phyloP scores from a whole-genome alignment of 2,329 filamentous ascomycete genomes.

The Alternaria sp. region DNA sequence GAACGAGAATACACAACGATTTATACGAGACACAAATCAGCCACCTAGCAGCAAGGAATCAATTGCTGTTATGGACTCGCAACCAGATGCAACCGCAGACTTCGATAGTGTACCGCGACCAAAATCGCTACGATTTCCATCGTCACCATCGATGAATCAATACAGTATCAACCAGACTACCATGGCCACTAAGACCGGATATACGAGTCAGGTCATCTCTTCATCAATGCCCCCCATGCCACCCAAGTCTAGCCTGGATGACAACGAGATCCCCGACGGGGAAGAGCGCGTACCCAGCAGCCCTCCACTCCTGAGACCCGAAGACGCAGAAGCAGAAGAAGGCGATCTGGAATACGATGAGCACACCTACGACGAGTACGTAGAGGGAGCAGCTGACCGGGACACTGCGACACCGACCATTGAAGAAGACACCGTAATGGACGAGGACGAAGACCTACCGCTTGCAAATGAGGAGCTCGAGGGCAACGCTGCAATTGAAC shows the following conservation, averaged over 20 bases:
- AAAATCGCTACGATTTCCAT: slow-evolving; percentile 41
- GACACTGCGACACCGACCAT: slow-evolving; percentile 3
- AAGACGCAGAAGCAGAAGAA: slow-evolving; percentile 28
- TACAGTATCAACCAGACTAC: slow-evolving; percentile 48
- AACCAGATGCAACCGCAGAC: slow-evolving; percentile 43
- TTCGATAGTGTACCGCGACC: slow-evolving; percentile 35
- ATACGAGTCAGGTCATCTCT: slow-evolving; percentile 39
- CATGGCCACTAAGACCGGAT: slow-evolving; percentile 35
- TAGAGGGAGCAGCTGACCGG: slow-evolving; percentile 13
- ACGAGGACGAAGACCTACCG: slow-evolving; percentile 31
- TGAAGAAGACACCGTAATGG: slow-evolving; percentile 27
- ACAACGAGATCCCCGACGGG: slow-evolving; percentile 18
- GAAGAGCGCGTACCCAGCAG: slow-evolving; percentile 48
- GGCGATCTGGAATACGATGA: slow-evolving; percentile 33
- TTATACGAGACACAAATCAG: slow-evolving; percentile 16
- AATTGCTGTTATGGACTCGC: slow-evolving; percentile 55
- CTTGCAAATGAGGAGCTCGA: slow-evolving; percentile 22
- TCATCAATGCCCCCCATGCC: slow-evolving; percentile 44
- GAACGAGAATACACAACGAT: slow-evolving; percentile 24
- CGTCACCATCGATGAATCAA: slow-evolving; percentile 45
- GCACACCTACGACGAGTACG: slow-evolving; percentile 30
- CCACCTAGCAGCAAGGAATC: slow-evolving; percentile 43
- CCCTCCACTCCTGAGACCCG: slow-evolving; percentile 36
- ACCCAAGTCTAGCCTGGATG: slow-evolving; percentile 27
- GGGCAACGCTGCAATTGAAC: slow-evolving; percentile 10